Base-by-base conservation (phyloP, 345 rosid genomes). In the Ceriops zippeliana region DNA sequence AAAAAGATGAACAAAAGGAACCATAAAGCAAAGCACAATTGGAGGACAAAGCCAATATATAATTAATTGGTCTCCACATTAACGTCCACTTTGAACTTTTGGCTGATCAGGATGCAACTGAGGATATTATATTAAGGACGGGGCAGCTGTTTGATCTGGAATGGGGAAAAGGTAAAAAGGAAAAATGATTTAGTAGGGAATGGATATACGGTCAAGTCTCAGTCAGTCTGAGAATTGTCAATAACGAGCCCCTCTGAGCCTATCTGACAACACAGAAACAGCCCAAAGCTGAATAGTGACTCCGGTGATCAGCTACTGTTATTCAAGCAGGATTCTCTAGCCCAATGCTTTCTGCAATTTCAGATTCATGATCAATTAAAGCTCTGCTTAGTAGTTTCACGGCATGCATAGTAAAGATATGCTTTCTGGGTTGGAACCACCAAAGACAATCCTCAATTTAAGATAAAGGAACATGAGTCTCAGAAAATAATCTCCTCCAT, bases 221-320 rank as follows among this genome's bases (percentile, higher is more conserved):
- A 42, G 49, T 42, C 5, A 42, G 49, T 42, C 49, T 42, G 49
- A 17, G 49, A 3, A 42, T 42, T 15, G 17, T 11, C 49, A 11
- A 42, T 11, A 42, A 42, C 15, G 19, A 17, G 65, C 52, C 58
- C 46, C 66, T 38, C 49, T 75, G 66, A 63, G 52, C 62, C 52
- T 19, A 19, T 7, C 53, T n/a, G 11, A 15, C 30, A 4, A 52
- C 24, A 63, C 15, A 22, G 20, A 20, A 10, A 60, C 30, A 52
- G 8, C 52, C 63, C 58, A 57, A 63, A 42, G 34, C 32, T 47
- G 24, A 28, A 26, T 2, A 5, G 20, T 13, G 37, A 38, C 10
- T 3, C 17, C 26, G 58, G 22, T 56, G n/a, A 63, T 71, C 28
- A 52, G 5, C 31, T 32, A 62, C 7, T 30, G 2, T 15, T 5